Base-by-base conservation (phyloP, 1,284 basidiomycete genomes). In the Phellinidium pouzarii region DNA sequence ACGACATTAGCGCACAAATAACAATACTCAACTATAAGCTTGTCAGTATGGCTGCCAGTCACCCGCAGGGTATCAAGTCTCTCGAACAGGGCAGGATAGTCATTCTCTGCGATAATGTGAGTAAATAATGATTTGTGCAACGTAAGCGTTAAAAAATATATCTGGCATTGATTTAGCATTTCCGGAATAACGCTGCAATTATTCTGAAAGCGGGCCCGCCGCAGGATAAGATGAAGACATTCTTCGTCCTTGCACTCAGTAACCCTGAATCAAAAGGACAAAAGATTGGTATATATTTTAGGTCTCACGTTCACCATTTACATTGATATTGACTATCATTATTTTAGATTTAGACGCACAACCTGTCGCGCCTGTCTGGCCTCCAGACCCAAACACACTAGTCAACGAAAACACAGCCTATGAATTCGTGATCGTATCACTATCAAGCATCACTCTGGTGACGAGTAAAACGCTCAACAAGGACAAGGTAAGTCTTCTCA, bases 71-170 rank as follows among this genome's bases (percentile, higher is more conserved):
- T 3, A 71, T 73, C 23, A 92, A 89, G 69, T 71, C 80, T 2
- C 69, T 99, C 36, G 66, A 70, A 3, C 65, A 82, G 0, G 95
- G 94, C 0, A 75, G 96, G 45, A 80, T 98, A 12, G 80, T 99
- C 1, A 66, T 99, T 17, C 68, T 99, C 29, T 79, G 85, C 42
- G 88, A 98, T 64, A 79, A 79, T 49, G 94, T 94, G 64, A 63
- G 83, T 65, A 34, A 14, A 4, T 6, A 6, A 50, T 25, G 17
- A n/a, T 25, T 14, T 38, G 20, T 25, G 29, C 1, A 22, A 14
- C 36, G n/a, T 7, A 8, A 2, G 31, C 14, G 3, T 29, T 37
- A 29, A 29, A 48, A 3, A n/a, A 8, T 3, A 3, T 29, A 6
- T 12, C 12, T 31, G 25, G 50, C 31, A 56, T 23, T 34, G 59